Percentiles rank a stretch among this genome's conserved stretches.
These are phyloP conservation scores for Lactarius evosmus DNA, from an alignment of 768 basidiomycete genomes.

Conservation along the genomic window DNA sequence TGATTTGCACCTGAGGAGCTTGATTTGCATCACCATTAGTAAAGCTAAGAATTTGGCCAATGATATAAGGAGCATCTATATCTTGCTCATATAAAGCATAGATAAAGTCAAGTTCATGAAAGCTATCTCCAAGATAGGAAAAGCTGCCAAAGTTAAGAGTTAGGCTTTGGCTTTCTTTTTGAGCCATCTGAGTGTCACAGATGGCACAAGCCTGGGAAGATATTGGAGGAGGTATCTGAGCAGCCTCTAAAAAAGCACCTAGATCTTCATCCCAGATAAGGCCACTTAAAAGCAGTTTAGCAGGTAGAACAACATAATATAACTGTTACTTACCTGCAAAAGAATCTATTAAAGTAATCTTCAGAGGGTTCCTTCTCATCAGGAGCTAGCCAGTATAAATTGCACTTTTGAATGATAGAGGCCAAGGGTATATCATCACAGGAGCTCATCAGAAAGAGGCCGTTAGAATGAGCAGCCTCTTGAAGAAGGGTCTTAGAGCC, in stretches of 20 bases:
- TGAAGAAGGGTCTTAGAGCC: slow-evolving; percentile 64
- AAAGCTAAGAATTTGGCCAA: slow-evolving; percentile 55
- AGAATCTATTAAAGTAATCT: slow-evolving; percentile 47
- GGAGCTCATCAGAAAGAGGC: slow-evolving; percentile 51
- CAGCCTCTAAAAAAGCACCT: slow-evolving; percentile 45
- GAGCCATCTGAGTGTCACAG: slow-evolving; percentile 10
- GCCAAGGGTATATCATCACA: slow-evolving; percentile 56
- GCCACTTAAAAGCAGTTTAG: slow-evolving; percentile 34
- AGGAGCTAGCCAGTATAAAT: slow-evolving; percentile 42
- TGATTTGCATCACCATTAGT: slow-evolving; percentile 26
- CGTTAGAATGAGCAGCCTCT: slow-evolving; percentile 61
- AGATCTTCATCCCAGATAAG: slow-evolving; percentile 49
- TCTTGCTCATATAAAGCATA: slow-evolving; percentile 42
- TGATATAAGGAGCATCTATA: slow-evolving; percentile 39
- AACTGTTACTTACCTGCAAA: slow-evolving; percentile 46
- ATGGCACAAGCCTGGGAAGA: slow-evolving; percentile 31
- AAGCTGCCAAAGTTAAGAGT: slow-evolving; percentile 37
- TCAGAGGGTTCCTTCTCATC: slow-evolving; percentile 50
- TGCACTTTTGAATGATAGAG: slow-evolving; percentile 57
- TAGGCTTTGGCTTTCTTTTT: slow-evolving; percentile 17
- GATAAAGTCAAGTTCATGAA: slow-evolving; percentile 60
- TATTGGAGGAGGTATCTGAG: slow-evolving; percentile 36
- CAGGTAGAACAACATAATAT: background rate
- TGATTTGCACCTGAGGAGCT: slow-evolving; percentile 38
- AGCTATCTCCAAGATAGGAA: slow-evolving; percentile 43